Base-by-base conservation (phyloP, 345 rosid genomes). In the Bretschneidera sinensis region DNA sequence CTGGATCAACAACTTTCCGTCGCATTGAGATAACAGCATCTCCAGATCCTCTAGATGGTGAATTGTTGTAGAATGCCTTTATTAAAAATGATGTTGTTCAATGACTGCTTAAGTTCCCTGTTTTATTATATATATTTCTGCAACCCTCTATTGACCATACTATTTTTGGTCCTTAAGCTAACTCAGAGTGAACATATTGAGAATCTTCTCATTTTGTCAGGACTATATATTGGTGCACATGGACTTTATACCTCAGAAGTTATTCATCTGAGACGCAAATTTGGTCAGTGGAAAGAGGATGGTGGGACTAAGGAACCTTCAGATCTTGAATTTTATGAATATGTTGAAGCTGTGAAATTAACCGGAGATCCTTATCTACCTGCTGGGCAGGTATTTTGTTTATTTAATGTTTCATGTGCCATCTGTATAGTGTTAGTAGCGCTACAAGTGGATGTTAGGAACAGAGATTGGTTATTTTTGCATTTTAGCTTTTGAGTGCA, bases 341-440 rank as follows among this genome's bases (percentile, higher is more conserved):
- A 92, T 69, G 96, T 89, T 20, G 97, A 92, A 78, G 97, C 97
- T 55, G 79, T 83, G 22, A 92, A 92, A 65, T 68, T 92, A 79
- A 84, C 85, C 47, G 98, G 98, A 62, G 97, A 92, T 78, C 85
- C 91, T 61, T 87, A 81, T 72, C 88, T 92, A 17, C 97, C 98
- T 47, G 98, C 97, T 65, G 98, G 98, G 71, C 81, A 89, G 96
- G 98, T 92, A 77, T 62, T 59, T n/a, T 54, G 39, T 60, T 57
- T 54, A 43, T 66, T 16, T 23, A 16, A 51, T 28, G 21, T 34
- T 23, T 28, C 20, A 11, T 15, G 45, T 57, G 8, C 15, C 10
- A 4, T 5, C 45, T 5, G 10, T 13, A 39, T 39, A 4, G 6
- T 39, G 10, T 4, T 39, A 14, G 45, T 4, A 11, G 1, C 1